Base-by-base conservation (phyloP, 2,329 filamentous ascomycete species). In the Fusarium nisikadoi region DNA sequence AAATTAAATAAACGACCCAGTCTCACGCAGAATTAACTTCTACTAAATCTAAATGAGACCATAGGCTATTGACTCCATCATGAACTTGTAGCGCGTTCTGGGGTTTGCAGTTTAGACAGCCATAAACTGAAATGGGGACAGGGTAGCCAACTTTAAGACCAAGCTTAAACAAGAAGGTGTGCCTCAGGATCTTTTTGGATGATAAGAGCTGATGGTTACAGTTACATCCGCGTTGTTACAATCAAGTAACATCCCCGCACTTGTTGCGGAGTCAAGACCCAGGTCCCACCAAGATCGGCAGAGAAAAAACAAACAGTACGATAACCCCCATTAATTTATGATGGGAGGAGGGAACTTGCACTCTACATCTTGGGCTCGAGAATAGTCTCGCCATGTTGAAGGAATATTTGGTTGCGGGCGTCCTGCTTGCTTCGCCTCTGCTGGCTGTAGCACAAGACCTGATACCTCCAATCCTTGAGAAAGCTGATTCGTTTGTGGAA, bases 201-300 rank as follows among this genome's bases (percentile, higher is more conserved):
- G 27, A 58, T 33, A 58, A 39, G 17, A 33, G 17, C 2, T 31
- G 36, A 62, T 60, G 53, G 53, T 63, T 60, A 43, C 54, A 49
- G 60, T 63, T 63, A 49, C 60, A 63, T 49, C 16, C 39, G 25
- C 13, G 19, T 38, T 23, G 60, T 63, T 50, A 11, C 54, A 49
- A 17, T 47, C n/a, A 46, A 58, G 42, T 47, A 57, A 35, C 27
- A n/a, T 61, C 45, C 31, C 61, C 61, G 55, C 61, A 64, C 25
- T 29, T 29, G 7, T 19, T 50, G 47, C 19, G 46, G 65, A 62
- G 27, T 25, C 42, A 23, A 39, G 13, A 20, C 35, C 39, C 52
- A 13, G 23, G 39, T 39, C 19, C 5, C 33, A 27, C 49, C 39
- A 60, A 27, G 55, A 68, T 68, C 55, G 47, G 23, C 63, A 62